Percentiles rank a stretch among this genome's conserved stretches.
phyloP scores from a whole-genome alignment of 441 rosid genomes.

The Hura crepitans region DNA sequence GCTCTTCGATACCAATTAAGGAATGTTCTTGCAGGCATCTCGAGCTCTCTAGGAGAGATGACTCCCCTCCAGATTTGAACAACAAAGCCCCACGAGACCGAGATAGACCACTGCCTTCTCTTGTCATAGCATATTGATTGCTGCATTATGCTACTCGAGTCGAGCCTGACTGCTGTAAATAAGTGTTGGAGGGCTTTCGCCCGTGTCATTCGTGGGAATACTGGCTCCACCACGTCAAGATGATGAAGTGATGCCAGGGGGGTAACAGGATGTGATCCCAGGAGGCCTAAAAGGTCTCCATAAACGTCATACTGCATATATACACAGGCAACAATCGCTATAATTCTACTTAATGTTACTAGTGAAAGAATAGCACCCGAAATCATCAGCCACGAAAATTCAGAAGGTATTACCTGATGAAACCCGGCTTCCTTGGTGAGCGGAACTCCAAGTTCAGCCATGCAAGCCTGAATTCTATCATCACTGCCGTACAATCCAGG shows the following conservation, averaged over 20 bases:
- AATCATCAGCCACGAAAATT: not conserved
- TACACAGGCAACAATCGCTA: not conserved
- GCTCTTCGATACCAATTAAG: constrained; percentile 77
- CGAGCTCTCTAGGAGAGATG: constrained; percentile 79
- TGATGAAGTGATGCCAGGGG: constrained; percentile 76
- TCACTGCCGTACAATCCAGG: constrained; percentile 84
- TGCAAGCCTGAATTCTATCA: constrained; percentile 84
- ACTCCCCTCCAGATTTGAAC: constrained; percentile 70
- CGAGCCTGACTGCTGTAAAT: constrained; percentile 49
- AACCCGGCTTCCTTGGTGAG: constrained; percentile 79
- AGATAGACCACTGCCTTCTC: constrained; percentile 55
- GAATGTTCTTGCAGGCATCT: constrained; percentile 81
- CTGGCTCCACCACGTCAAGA: constrained; percentile 67
- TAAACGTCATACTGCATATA: constrained; percentile 70
- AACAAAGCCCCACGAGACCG: constrained; percentile 82
- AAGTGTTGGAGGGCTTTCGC: constrained; percentile 50
- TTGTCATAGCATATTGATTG: constrained; percentile 81
- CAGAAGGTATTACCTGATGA: constrained; percentile 56
- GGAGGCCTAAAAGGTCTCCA: constrained; percentile 66
- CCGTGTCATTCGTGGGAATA: constrained; percentile 59
- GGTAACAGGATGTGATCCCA: constrained; percentile 70
- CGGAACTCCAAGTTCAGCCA: constrained; percentile 81
- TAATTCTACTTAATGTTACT: not conserved
- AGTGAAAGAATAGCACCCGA: no score
- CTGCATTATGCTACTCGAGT: constrained; percentile 74